Evolutionary conservation across 108 stramenopile species (phyloP), one percentile per base, ranked within the genome.

Genomic region (Hondaea fermentalgiana): DNA sequence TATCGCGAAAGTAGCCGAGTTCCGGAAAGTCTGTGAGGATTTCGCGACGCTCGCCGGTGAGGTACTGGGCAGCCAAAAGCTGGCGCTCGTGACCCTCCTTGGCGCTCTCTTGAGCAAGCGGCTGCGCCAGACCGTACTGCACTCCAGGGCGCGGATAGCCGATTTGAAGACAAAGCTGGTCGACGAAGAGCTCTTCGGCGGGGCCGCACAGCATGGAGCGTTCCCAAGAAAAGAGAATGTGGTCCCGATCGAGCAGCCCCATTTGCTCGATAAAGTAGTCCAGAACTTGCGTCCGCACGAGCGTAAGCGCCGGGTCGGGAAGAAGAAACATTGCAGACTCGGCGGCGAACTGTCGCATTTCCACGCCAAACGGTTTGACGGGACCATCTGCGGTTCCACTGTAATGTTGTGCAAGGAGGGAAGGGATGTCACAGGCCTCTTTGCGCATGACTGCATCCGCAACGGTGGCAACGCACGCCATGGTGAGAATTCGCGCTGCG

Each of bases 1-100:
- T 98, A 89, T 99, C 99, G 44, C 99, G 93, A 60, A 99, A 98
- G 90, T 96, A 97, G 60, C 96, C 99, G 64, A 99, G 95, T 91
- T 98, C 99, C 0, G 99, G 99, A 25, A 97, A 95, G 60, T 98
- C 96, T 87, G 98, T 98, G 89, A 98, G 93, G 17, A 98, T 92
- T 43, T 87, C 87, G 5, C 35, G 25, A 4, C 87, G 58, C 59
- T 87, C 5, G 94, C 93, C 89, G 90, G 94, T 58, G 94, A 93
- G 5, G 94, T 96, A 42, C 28, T 83, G 76, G 10, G 76, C 76
- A 23, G 76, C 76, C 10, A 83, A 12, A 53, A 83, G 76, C 76
- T 83, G 76, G 49, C 51, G n/a, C n/a, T 83, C 76, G 4, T 83
- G 45, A 12, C 51, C 51, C 25, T 47, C 51, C 49, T 47, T 83